Base-by-base conservation (phyloP, 345 rosid genomes). In the Kernera saxatilis region DNA sequence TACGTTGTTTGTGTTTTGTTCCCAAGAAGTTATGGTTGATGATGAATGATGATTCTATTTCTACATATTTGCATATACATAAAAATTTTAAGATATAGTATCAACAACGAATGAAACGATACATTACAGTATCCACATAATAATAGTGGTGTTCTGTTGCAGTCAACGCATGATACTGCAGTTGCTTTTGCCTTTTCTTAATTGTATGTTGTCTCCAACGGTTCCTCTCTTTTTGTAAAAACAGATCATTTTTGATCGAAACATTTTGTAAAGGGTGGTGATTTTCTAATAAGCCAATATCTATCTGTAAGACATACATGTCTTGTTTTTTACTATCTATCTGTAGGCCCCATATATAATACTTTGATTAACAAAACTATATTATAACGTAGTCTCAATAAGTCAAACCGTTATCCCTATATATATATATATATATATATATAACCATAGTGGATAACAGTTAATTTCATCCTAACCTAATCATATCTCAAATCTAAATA, bases 11-110 rank as follows among this genome's bases (percentile, higher is more conserved):
- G 64, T 45, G 36, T 72, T 72, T 43, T 44, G 62, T 74, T 58
- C 59, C 62, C 73, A 67, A 74, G 40, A 74, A 74, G 55, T 41
- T 57, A 67, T 67, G 68, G 73, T 73, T 49, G 68, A 74, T 58
- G 40, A 67, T 67, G 68, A 69, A 66, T 49, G 68, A 74, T 58
- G 40, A 18, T 45, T 55, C 33, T 29, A 48, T 8, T 11, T 6
- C 21, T 29, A 19, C 7, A 32, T 55, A 48, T 59, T 30, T 17
- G 33, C 49, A 59, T 48, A 59, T 48, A 9, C 17, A 60, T 19
- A 1, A 26, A 36, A n/a, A n/a, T n/a, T 23, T 37, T 19, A 22
- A 48, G 15, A 49, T 49, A 36, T 27, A 27, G 30, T 50, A 21
- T 10, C 23, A 65, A 15, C 39, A 39, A 50, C 18, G 52, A 50